These are phyloP conservation scores for Microbotryum scabiosae DNA, from an alignment of 1,284 basidiomycete species.

Conservation along the genomic window DNA sequence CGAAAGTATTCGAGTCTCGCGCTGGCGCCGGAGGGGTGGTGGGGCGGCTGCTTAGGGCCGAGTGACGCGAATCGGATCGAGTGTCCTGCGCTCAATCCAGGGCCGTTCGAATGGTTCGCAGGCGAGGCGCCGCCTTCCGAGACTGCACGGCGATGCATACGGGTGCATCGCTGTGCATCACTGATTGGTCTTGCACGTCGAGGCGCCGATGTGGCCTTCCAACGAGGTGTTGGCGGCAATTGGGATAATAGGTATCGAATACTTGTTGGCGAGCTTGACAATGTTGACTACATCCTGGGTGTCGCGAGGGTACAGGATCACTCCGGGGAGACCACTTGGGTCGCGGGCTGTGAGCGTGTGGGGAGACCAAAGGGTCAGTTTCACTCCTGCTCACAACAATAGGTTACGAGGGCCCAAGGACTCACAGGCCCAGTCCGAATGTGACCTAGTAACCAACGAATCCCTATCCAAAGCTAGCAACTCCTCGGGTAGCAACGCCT, in stretches of 20 bases:
- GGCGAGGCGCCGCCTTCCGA: no score
- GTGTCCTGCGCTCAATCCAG: no score
- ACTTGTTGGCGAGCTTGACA: slow-evolving; percentile 53
- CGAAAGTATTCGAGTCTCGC: no score
- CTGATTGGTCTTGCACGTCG: slow-evolving; percentile 24
- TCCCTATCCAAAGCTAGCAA: slow-evolving; percentile 24
- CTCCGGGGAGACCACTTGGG: slow-evolving; percentile 32
- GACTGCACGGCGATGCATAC: no score
- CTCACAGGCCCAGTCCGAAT: slow-evolving; percentile 20
- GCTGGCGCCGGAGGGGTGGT: no score
- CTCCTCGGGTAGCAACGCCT: slow-evolving; percentile 24
- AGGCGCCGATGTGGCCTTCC: slow-evolving; percentile 45
- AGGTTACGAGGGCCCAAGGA: neutral
- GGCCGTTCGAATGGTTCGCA: no score
- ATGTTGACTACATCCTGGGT: slow-evolving; percentile 63
- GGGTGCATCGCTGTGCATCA: no score
- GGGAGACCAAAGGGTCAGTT: neutral
- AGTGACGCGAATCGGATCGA: no score
- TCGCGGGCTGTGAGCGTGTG: slow-evolving; percentile 18
- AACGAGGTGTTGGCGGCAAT: slow-evolving; percentile 58
- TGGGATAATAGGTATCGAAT: slow-evolving; percentile 60
- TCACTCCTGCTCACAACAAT: accelerated
- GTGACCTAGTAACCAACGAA: slow-evolving; percentile 26
- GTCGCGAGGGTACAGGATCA: slow-evolving; percentile 32
- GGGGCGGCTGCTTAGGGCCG: no score